Evolutionary conservation across 257 asterid species (phyloP), one percentile per base, ranked within the genome.

Genomic region (Catharanthus roseus): DNA sequence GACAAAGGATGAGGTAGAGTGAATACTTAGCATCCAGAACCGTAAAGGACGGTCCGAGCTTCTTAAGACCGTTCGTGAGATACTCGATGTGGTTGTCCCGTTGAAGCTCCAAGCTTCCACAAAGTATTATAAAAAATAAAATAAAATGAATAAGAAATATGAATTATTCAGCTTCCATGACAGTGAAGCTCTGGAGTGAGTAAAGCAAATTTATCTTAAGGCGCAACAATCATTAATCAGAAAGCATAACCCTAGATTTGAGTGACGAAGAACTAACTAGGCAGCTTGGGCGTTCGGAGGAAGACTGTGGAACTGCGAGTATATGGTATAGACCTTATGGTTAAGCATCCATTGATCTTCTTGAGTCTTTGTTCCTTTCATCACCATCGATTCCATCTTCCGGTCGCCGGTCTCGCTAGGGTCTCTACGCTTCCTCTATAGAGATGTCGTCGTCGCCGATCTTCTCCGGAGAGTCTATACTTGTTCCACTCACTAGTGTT

Each of bases 1-100:
- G 28, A 18, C 23, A 21, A 28, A 21, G 41, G 33, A 60, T 65
- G 76, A 34, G 47, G 66, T 69, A 74, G 56, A 55, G 65, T n/a
- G 66, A 79, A 44, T 91, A 95, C 99, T 89, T 95, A 70, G 99
- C 95, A 83, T 91, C 99, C 84, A 92, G 76, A 67, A 82, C 93
- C 38, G 82, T 57, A 65, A 89, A 89, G 68, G 73, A 84, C 57
- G 89, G 88, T 68, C 86, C 83, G 72, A 92, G 95, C 13, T 79
- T 79, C 44, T 75, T 72, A 70, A 92, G 89, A 33, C 95, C 83
- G 39, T 62, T 84, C 63, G 82, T 83, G 69, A 93, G 97, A 82
- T 83, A 93, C 78, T 85, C 88, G 23, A 85, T 38, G 81, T 93
- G 99, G 41, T 77, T 81, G 50, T 91, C 96, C 5, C 96, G 95